Percentiles rank a stretch among this genome's conserved stretches.
Conservation (phyloP, 352 stramenopile species). For the Globisporangium spinosum region DNA sequence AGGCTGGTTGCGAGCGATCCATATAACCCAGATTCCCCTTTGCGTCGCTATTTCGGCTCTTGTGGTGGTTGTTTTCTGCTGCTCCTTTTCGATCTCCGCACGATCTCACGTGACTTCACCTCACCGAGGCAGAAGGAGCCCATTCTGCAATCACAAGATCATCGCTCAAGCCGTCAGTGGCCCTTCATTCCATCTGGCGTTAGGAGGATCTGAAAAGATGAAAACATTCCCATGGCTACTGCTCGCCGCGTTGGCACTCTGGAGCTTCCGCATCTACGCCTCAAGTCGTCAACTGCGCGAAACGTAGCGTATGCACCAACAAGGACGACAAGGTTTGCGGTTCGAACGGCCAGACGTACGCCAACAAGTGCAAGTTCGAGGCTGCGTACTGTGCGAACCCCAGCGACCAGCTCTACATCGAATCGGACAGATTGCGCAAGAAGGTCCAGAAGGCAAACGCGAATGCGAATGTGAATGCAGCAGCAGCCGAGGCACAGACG, state of each 20-base stretch:
- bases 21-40: background rate
- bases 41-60: background rate
- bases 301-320: constrained; percentile 18
- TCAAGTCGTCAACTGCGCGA: constrained; percentile 6
- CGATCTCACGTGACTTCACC: background rate
- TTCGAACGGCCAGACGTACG: constrained; percentile 52
- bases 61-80: background rate
- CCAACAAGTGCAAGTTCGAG: constrained; percentile 49
- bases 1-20: background rate
- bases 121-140: background rate
- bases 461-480: background rate
- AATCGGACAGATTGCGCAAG: constrained; percentile 23
- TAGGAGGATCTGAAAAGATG: background rate
- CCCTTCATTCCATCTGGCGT: background rate
- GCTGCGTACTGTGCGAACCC: constrained; percentile 29
- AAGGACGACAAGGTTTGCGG: constrained; percentile 45
- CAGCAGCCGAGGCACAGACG: background rate
- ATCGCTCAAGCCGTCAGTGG: background rate
- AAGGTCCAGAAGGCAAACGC: background rate
- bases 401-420: constrained; percentile 24
- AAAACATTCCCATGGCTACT: constrained; percentile 7
- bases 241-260: constrained; percentile 3
- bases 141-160: background rate
- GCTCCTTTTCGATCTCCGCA: background rate
- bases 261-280: background rate